These are phyloP conservation scores for Cnidoscolus chayamansa DNA, from an alignment of 441 rosid species.

Conservation along the genomic window DNA sequence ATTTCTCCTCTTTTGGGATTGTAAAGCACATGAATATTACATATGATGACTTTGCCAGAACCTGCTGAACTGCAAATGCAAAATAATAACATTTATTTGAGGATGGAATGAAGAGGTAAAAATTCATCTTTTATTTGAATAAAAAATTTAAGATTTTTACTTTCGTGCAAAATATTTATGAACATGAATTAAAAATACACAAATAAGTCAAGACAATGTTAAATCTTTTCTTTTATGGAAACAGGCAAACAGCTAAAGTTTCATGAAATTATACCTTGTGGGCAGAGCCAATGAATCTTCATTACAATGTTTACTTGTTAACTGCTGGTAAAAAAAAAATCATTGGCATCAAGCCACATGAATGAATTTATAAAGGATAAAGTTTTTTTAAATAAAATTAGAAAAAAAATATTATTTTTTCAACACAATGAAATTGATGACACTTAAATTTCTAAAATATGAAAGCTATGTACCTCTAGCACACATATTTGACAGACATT, in stretches of 20 bases:
- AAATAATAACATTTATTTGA: conserved; percentile 20
- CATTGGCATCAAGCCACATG: background rate
- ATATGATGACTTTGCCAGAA: conserved; percentile 58
- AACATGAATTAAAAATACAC: background rate
- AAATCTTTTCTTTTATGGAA: background rate
- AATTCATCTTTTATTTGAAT: conserved; percentile 3
- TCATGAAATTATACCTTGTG: conserved; percentile 44
- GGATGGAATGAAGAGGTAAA: conserved; percentile 17
- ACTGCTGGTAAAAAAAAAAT: conserved; percentile 33
- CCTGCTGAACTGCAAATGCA: conserved; percentile 49
- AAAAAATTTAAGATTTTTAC: background rate
- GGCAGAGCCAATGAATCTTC: conserved; percentile 34
- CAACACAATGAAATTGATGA: background rate
- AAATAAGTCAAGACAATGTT: background rate
- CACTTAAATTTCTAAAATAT: background rate
- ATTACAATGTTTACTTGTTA: conserved; percentile 34
- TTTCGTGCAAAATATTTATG: background rate
- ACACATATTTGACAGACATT: conserved; percentile 99
- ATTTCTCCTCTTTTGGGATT: conserved; percentile 97
- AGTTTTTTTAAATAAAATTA: too few relatives aligned
- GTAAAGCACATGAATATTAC: conserved; percentile 92
- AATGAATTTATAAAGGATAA: conserved; percentile 5
- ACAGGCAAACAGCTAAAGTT: background rate
- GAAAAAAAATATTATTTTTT: too few relatives aligned
- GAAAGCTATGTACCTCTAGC: conserved; percentile 55